Base-by-base conservation (phyloP, 768 basidiomycete species). In the Suillus luteus region DNA sequence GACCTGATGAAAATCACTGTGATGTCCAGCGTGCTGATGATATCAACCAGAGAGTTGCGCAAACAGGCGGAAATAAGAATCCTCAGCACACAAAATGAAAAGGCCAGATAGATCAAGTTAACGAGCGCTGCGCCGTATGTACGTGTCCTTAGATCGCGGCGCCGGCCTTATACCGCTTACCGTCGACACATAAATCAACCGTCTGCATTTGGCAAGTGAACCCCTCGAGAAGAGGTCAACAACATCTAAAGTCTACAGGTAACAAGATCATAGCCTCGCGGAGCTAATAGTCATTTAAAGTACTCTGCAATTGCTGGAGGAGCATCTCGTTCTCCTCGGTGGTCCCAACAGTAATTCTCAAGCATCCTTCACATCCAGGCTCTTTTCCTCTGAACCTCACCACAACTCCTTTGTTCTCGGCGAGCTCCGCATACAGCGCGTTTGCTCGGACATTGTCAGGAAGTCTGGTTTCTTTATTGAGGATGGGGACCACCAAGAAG, bases 341-440 rank as follows among this genome's bases (percentile, higher is more conserved):
- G 8, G 86, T 92, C 0, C 97, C 97, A 14, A 99, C 81, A 3
- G 96, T 98, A 9, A 99, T 90, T 62, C 97, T 79, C 76, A 99
- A 70, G 72, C 94, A 96, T 0, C 89, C 97, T 38, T 80, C 79
- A 67, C 97, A 99, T 0, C 97, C 96, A 11, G 82, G 72, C 76
- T 99, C 96, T 17, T 82, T 78, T 0, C 97, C 97, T 60, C 97
- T 82, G 78, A 86, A 99, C 60, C 96, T 81, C 11, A 99, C 93
- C 15, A 99, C 97, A 0, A 99, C 89, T 0, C 90, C 92, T 65
- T 86, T 83, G 61, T 87, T 82, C 74, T 96, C 95, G 5, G 97
- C 97, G 63, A 99, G 81, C 11, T 83, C 78, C 71, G 86, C 89
- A 77, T 99, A 99, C 31, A 95, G 81, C 59, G 72, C 75, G 57